phyloP scores from a whole-genome alignment of 2,329 filamentous ascomycete species.

The Microdochium bolleyi region DNA sequence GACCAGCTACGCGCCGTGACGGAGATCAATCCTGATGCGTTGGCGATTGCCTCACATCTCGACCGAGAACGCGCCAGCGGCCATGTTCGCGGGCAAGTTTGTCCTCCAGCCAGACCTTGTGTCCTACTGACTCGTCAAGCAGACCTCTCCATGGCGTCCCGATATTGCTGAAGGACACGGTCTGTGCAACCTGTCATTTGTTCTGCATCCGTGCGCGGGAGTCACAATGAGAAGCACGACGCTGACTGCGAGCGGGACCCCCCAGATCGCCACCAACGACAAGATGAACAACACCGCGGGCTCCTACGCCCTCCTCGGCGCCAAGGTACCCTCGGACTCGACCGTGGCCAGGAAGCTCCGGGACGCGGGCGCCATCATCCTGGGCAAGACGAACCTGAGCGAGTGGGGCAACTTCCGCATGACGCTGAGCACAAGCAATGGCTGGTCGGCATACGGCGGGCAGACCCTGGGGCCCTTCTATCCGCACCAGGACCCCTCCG shows the following conservation, averaged over 20 bases:
- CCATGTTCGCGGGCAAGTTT: conserved; percentile 1
- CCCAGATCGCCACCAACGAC: conserved; percentile 51
- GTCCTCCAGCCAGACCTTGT: background rate
- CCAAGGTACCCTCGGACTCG: conserved; percentile 47
- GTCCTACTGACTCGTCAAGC: background rate
- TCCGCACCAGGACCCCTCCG: conserved; percentile 51
- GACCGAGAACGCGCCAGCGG: conserved; percentile 19
- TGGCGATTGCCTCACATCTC: conserved; percentile 24
- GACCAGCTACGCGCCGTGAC: conserved; percentile 20
- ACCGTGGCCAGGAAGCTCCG: conserved; percentile 53
- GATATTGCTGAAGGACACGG: conserved; percentile 55
- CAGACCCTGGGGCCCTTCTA: conserved; percentile 56
- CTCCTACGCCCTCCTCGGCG: conserved; percentile 53
- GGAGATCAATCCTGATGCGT: conserved; percentile 28
- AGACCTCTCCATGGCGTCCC: conserved; percentile 56
- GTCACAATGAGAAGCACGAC: no score
- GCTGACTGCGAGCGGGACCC: background rate
- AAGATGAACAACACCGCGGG: conserved; percentile 56
- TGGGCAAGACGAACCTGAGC: conserved; percentile 58
- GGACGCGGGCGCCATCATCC: conserved; percentile 51
- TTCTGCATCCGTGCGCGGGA: no score
- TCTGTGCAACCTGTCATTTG: background rate
- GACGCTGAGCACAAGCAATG: conserved; percentile 42
- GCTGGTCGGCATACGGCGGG: conserved; percentile 58
- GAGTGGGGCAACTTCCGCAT: conserved; percentile 59